phyloP scores from a whole-genome alignment of 371 early-diverging fungal genomes.

The Mortierella polycephala region DNA sequence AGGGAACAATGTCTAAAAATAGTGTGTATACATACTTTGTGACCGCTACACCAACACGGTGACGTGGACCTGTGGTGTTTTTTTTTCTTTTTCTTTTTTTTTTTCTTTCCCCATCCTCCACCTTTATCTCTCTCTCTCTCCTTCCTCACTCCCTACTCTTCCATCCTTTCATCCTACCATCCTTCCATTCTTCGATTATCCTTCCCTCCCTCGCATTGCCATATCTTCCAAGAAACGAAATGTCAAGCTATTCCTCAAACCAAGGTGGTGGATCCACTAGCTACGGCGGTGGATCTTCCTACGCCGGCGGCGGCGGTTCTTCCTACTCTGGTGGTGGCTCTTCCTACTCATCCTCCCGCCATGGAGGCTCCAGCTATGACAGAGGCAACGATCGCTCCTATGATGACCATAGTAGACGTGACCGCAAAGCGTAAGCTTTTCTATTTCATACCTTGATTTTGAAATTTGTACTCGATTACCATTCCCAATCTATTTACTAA shows the following conservation, averaged over 20 bases:
- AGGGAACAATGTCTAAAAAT: no score
- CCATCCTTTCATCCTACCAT: neutral
- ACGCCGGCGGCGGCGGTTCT: slow-evolving; percentile 12
- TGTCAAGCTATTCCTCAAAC: slow-evolving; percentile 36
- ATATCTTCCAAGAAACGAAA: neutral
- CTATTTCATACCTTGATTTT: neutral
- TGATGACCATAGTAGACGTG: slow-evolving; percentile 64
- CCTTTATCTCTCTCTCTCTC: neutral
- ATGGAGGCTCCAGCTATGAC: slow-evolving; percentile 50
- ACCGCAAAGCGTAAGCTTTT: slow-evolving; percentile 63
- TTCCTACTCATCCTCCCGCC: slow-evolving; percentile 36
- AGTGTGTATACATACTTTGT: no score
- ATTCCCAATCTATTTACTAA: slow-evolving; percentile 1
- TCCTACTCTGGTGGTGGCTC: slow-evolving; percentile 21
- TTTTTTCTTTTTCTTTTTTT: neutral
- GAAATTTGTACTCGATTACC: neutral
- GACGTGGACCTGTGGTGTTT: no score
- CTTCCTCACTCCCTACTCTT: neutral
- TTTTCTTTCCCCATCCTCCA: neutral
- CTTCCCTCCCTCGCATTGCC: neutral
- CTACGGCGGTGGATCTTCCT: slow-evolving; percentile 33
- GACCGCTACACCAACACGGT: no score
- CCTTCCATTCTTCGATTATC: neutral
- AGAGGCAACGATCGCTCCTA: slow-evolving; percentile 69
- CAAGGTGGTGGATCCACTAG: slow-evolving; percentile 33